phyloP scores from a whole-genome alignment of 1,284 basidiomycete genomes.

The Moesziomyces antarcticus region DNA sequence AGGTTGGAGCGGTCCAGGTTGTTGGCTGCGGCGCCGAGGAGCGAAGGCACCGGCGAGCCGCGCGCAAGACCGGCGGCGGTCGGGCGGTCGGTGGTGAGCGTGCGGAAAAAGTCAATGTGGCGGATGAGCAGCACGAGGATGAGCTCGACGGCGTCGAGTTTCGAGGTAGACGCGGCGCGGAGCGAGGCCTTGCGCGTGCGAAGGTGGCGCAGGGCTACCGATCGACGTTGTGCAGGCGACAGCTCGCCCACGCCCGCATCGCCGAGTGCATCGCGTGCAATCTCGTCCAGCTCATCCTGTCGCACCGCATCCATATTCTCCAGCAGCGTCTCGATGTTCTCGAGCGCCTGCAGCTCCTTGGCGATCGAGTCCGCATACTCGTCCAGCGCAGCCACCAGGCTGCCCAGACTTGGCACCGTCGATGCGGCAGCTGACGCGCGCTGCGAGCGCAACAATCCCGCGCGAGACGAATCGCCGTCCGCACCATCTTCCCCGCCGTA shows the following conservation, averaged over 20 bases:
- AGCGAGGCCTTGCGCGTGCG: slow-evolving; percentile 71
- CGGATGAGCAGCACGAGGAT: slow-evolving; percentile 85
- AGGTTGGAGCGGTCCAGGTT: slow-evolving; percentile 27
- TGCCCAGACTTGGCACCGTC: slow-evolving; percentile 78
- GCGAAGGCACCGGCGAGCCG: slow-evolving; percentile 8
- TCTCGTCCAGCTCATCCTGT: slow-evolving; percentile 77
- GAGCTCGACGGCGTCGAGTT: slow-evolving; percentile 82
- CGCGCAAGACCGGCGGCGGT: not conserved
- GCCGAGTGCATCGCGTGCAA: slow-evolving; percentile 50
- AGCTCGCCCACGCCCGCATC: slow-evolving; percentile 29
- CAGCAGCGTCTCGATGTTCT: slow-evolving; percentile 77
- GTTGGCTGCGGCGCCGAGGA: slow-evolving; percentile 2
- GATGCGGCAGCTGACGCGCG: slow-evolving; percentile 34
- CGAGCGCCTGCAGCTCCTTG: slow-evolving; percentile 76
- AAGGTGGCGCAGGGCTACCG: slow-evolving; percentile 75
- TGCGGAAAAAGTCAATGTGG: slow-evolving; percentile 75
- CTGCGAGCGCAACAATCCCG: slow-evolving; percentile 37
- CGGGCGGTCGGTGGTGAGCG: slow-evolving; percentile 37
- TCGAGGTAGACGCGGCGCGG: slow-evolving; percentile 71
- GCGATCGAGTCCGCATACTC: slow-evolving; percentile 75
- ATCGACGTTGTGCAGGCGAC: slow-evolving; percentile 32
- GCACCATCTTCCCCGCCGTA: slow-evolving; percentile 19
- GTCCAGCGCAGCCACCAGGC: slow-evolving; percentile 76
- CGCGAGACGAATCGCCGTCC: slow-evolving; percentile 26
- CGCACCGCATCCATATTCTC: slow-evolving; percentile 77